Evolutionary conservation across 2,329 filamentous ascomycete species (phyloP), one percentile per base, ranked within the genome.

Genomic region (Metarhizium guizhouense): DNA sequence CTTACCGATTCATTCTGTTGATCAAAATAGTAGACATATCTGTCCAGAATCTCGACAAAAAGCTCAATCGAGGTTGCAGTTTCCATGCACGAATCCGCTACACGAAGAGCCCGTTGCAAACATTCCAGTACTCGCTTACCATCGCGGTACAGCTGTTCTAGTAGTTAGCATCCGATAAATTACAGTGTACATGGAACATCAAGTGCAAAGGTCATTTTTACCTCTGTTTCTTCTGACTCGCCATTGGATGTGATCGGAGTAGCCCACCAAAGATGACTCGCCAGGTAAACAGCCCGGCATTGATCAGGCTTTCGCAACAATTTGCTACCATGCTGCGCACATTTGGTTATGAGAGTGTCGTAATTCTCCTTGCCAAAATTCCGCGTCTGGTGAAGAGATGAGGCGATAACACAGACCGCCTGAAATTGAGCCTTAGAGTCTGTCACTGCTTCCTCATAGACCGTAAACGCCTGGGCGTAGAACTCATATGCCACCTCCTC

Each of bases 1-100:
- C 79, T 67, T 69, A 83, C 94, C 62, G 92, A 92, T 74, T 99
- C 94, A 72, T 99, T 99, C 69, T 96, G 90, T 71, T 99, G 93
- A 72, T 99, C 94, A 75, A 96, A 99, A 76, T 97, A 99, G 72
- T 99, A 99, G 54, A 97, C 92, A 69, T 99, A 99, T 71, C 94
- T 85, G 71, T 99, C 96, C 55, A 99, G 76, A 60, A 99, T 99
- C 74, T 99, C 94, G 56, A 99, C 93, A 72, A 99, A 99, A 51
- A 99, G 81, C 73, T 99, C 95, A 50, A 99, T 94, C 3, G 91
- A 96, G 4, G 96, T 91, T 6, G 91, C 90, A 7, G 92, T 94
- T 72, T 99, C 95, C 94, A 99, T 99, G 75, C 94, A 99, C 6
- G 94, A 95, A 72, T 99, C 94, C 2, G 94, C 95, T 32, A 99